Evolutionary conservation across 768 basidiomycete species (phyloP).

Genomic region (Hortiboletus campestris): DNA sequence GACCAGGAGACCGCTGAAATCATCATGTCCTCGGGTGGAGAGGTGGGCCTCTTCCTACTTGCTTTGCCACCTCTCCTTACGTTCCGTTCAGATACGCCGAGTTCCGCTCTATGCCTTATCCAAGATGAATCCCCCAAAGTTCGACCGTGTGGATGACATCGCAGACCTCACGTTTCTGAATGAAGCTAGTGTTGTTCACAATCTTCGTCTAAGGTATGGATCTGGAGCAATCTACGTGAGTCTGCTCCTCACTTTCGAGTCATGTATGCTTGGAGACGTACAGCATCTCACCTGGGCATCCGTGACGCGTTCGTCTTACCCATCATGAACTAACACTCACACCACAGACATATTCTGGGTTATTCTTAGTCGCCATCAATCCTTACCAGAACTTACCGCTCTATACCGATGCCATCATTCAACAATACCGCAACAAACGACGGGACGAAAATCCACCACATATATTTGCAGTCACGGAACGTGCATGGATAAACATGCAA

Average conservation of each 20-base stretch:
- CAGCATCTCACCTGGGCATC: constrained; percentile 2
- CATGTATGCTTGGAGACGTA: not conserved
- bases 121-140: constrained; percentile 99
- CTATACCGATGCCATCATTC: constrained; percentile 84
- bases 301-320: constrained; percentile 2
- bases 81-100: constrained; percentile 47
- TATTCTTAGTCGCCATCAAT: constrained; percentile 98
- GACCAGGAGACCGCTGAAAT: constrained; percentile 82
- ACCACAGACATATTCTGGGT: constrained; percentile 83
- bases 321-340: constrained; percentile 11
- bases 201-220: constrained; percentile 87
- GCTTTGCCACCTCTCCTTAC: constrained; percentile 4
- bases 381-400: constrained; percentile 92
- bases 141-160: constrained; percentile 96
- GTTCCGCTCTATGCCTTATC: constrained; percentile 80
- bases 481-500: constrained; percentile 98
- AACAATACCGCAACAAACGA: constrained; percentile 87
- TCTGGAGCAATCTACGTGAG: constrained; percentile 91
- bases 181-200: constrained; percentile 99
- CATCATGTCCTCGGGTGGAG: constrained; percentile 79
- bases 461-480: constrained; percentile 94
- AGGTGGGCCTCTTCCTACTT: constrained; percentile 45
- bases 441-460: constrained; percentile 94
- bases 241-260: constrained; percentile 12
- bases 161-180: constrained; percentile 97